Evolutionary conservation across 345 rosid species (phyloP).

Genomic region (Passiflora organensis): DNA sequence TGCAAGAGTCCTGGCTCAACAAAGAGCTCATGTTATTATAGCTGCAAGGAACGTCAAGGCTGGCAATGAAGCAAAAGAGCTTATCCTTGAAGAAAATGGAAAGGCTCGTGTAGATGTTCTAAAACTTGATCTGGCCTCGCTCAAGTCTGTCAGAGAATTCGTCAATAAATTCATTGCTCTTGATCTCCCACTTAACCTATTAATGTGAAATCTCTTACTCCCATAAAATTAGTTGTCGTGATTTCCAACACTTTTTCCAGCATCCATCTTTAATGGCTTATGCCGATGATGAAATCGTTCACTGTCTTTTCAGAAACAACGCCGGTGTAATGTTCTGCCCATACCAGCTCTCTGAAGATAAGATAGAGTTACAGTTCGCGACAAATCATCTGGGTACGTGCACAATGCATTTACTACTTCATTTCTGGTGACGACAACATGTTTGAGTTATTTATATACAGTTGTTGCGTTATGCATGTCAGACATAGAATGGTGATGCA

Average conservation of each 20-base stretch:
- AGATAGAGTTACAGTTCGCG: conserved; percentile 69
- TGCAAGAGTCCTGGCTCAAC: conserved; percentile 65
- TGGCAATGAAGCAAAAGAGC: conserved; percentile 54
- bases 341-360: conserved; percentile 64
- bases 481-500: too few relatives aligned
- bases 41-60: conserved; percentile 77
- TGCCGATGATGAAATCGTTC: not conserved
- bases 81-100: conserved; percentile 33
- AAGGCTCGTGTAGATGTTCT: conserved; percentile 48
- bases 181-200: conserved; percentile 62
- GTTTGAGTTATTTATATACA: too few relatives aligned
- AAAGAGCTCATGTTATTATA: conserved; percentile 64
- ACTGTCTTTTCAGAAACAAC: conserved; percentile 52
- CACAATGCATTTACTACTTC: too few relatives aligned
- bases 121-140: conserved; percentile 55
- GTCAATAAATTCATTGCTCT: conserved; percentile 45
- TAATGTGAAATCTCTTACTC: conserved; percentile 39
- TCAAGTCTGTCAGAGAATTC: conserved; percentile 50
- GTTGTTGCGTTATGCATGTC: too few relatives aligned
- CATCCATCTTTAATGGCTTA: not conserved
- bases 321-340: conserved; percentile 92
- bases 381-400: conserved; percentile 67
- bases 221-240: not conserved
- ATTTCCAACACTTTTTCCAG: not conserved
- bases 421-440: too few relatives aligned